Conservation (phyloP, 768 basidiomycete species). For the Collybiopsis luxurians region DNA sequence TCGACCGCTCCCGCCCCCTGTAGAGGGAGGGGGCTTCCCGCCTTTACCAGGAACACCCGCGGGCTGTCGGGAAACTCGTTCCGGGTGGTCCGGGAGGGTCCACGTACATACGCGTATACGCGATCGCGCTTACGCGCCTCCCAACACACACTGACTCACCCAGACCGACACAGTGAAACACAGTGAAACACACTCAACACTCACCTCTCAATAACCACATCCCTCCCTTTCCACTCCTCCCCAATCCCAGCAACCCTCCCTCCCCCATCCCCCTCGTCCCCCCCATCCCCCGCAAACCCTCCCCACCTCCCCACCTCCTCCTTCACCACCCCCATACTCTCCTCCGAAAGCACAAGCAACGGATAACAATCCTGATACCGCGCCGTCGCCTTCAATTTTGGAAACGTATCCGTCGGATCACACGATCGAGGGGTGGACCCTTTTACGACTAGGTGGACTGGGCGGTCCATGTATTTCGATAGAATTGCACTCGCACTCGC, state of each 20-base stretch:
- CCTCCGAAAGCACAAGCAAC: constrained; percentile 62
- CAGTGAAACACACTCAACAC: constrained; percentile 12
- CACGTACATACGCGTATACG: too few species aligned
- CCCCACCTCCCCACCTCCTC: constrained; percentile 47
- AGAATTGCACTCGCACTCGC: too few species aligned
- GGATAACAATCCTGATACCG: constrained; percentile 75
- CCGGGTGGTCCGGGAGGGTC: too few species aligned
- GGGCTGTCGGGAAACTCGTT: too few species aligned
- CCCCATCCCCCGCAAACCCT: constrained; percentile 44
- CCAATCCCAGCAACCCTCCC: constrained; percentile 38
- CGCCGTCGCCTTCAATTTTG: constrained; percentile 52
- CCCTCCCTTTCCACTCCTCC: constrained; percentile 51
- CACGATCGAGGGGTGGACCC: constrained; percentile 54
- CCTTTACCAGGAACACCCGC: too few species aligned
- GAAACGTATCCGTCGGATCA: constrained; percentile 51
- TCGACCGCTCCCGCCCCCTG: too few species aligned
- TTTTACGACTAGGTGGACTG: constrained; percentile 66
- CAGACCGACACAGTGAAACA: not conserved
- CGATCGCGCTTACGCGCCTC: too few species aligned
- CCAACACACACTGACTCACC: not conserved
- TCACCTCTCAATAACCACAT: constrained; percentile 58
- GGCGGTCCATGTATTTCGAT: constrained; percentile 57
- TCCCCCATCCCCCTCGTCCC: constrained; percentile 53
- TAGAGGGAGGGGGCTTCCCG: too few species aligned
- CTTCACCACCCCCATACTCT: constrained; percentile 56